Evolutionary conservation across 2,329 filamentous ascomycete genomes (phyloP), one percentile per base, ranked within the genome.

Genomic region (Xylaria sp.): DNA sequence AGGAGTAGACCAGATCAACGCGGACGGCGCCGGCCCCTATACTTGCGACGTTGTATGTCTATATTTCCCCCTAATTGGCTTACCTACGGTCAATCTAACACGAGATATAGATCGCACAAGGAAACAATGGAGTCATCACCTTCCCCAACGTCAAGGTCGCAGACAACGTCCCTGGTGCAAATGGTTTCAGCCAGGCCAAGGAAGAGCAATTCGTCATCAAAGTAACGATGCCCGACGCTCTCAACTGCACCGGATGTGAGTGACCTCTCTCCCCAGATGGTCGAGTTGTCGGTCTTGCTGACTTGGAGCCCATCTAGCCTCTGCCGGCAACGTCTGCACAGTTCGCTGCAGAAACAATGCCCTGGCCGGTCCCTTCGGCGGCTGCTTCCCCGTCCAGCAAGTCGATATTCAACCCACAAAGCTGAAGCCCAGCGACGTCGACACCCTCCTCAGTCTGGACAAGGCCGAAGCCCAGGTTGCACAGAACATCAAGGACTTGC

Each of bases 341-440:
- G 78, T 87, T 19, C 81, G 85, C 35, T 87, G 85, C 77, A 79
- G 83, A 19, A 87, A 87, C 76, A 83, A 81, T 58, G 83, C 84
- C 3, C 73, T 81, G 3, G 83, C 83, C 9, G 83, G 84, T 4
- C 83, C 83, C 11, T 87, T 87, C 57, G 82, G 83, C 38, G 81
- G 85, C 52, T 87, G 85, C 73, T 82, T 87, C 70, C 75, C 84
- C 2, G 79, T 87, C 17, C 81, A 86, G 71, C 85, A 88, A 69
- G 74, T 75, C 29, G 84, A 86, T 68, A 38, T 44, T 11, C 67
- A 72, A 0, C 60, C 78, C 46, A 79, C 72, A 49, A 71, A 70
- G 58, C 84, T 84, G 74, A 78, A 73, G 0, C 74, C 81, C 2
- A 70, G 75, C 48, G 76, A 74, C 51, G 81, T 87, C 68, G 59